A percentile compares a stretch with the other conserved stretches of the same genome.
Evolutionary conservation across 768 basidiomycete genomes (phyloP).

Genomic region (Boletus tomentosulus): DNA sequence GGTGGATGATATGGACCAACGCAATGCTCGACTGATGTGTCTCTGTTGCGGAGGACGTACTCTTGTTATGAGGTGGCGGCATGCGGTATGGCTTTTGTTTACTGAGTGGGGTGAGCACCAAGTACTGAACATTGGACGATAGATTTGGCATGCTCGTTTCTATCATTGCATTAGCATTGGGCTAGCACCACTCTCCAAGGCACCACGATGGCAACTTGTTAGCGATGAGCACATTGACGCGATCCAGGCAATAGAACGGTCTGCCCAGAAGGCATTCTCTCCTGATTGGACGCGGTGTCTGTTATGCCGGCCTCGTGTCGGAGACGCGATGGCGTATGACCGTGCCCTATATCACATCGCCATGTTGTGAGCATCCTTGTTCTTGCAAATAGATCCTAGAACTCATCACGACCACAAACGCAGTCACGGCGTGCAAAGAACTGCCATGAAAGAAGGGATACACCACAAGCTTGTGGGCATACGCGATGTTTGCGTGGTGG

Average conservation of each 20-base stretch:
- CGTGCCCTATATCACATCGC: background rate
- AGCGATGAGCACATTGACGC: background rate
- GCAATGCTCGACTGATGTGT: constrained; percentile 4
- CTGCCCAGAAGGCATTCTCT: background rate
- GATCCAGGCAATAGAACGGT: background rate
- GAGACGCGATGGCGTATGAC: background rate
- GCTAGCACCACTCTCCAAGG: background rate
- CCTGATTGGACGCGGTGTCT: constrained; percentile 4
- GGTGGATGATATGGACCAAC: constrained; percentile 9
- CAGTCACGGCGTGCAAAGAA: background rate
- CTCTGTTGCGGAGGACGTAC: background rate
- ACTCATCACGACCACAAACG: background rate
- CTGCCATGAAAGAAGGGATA: background rate
- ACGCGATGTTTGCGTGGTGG: background rate
- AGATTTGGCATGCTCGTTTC: constrained; percentile 5
- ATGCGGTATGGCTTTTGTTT: constrained; percentile 4
- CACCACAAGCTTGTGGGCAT: background rate
- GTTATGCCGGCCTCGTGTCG: constrained; percentile 6
- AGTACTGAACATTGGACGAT: background rate
- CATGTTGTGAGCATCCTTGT: background rate
- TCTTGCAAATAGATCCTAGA: background rate
- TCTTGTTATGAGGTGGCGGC: constrained; percentile 4
- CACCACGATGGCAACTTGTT: constrained; percentile 1
- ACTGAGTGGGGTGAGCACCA: background rate
- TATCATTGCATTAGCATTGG: background rate